phyloP scores from a whole-genome alignment of 73 alveolate genomes.

The Paramecium sonneborni region DNA sequence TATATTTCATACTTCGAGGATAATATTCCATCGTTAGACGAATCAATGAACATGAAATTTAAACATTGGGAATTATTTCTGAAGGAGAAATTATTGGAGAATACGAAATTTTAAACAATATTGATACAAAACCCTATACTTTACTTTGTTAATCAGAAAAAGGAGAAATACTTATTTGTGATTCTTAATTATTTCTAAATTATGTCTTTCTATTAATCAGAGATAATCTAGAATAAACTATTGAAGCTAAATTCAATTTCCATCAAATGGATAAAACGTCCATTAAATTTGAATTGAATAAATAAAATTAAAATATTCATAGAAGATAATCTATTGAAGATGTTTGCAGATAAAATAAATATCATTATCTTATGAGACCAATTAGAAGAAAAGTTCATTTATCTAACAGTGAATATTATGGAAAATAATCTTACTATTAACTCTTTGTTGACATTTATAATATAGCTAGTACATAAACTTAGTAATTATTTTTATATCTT shows the following conservation, averaged over 20 bases:
- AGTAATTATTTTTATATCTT: background rate
- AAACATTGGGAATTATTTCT: background rate
- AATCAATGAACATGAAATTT: background rate
- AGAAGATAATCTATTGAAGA: background rate
- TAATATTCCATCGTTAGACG: background rate
- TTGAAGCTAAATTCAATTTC: background rate
- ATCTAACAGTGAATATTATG: background rate
- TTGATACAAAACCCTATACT: background rate
- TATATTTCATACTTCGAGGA: background rate
- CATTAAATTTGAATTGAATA: background rate
- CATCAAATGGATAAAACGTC: background rate
- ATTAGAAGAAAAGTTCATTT: background rate
- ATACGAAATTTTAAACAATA: background rate
- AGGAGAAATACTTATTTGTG: background rate
- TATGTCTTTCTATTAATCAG: background rate
- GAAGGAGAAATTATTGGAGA: conserved; percentile 16
- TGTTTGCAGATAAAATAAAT: background rate
- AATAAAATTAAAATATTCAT: background rate
- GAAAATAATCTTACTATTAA: background rate
- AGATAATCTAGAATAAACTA: background rate
- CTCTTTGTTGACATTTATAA: background rate
- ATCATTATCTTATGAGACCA: background rate
- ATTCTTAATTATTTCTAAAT: background rate
- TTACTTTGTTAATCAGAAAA: background rate
- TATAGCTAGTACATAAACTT: background rate